Percentiles rank a stretch among this genome's conserved stretches.
Conservation (phyloP, 305 asterid genomes). For the Fraxinus dipetala region DNA sequence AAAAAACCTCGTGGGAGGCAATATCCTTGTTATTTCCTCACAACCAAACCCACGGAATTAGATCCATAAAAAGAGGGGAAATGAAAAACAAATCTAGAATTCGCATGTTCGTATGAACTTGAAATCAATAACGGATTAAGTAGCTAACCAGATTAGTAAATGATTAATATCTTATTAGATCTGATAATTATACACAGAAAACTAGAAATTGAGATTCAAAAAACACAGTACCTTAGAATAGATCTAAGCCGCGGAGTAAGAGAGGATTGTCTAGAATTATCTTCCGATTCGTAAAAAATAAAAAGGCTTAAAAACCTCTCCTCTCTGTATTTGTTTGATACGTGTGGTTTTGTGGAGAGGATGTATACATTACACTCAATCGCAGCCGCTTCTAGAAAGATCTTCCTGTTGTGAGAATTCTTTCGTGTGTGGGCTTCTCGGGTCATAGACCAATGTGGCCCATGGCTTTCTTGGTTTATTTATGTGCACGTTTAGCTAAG, state of each 20-base stretch:
- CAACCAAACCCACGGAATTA: background rate
- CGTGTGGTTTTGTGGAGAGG: constrained; percentile 15
- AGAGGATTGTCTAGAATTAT: constrained; percentile 16
- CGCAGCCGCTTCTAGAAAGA: constrained; percentile 37
- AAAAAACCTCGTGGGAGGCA: background rate
- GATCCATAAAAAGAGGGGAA: background rate
- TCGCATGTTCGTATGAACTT: background rate
- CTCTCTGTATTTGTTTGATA: background rate
- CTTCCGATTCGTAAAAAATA: background rate
- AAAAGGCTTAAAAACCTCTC: background rate
- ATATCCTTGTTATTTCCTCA: background rate
- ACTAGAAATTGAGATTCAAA: background rate
- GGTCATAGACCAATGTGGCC: background rate
- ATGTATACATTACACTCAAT: background rate
- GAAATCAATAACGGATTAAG: background rate
- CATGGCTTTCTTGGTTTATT: background rate
- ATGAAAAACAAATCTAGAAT: background rate
- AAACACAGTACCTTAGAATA: constrained; percentile 27
- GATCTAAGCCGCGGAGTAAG: constrained; percentile 26
- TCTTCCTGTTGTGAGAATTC: constrained; percentile 10
- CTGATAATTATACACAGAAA: constrained; percentile 10
- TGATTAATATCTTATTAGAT: constrained; percentile 24
- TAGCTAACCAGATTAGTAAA: constrained; percentile 2
- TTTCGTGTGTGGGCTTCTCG: background rate
- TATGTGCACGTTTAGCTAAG: background rate